Conservation (phyloP, 176 grass and related monocot species). For the Aegilops speltoides region DNA sequence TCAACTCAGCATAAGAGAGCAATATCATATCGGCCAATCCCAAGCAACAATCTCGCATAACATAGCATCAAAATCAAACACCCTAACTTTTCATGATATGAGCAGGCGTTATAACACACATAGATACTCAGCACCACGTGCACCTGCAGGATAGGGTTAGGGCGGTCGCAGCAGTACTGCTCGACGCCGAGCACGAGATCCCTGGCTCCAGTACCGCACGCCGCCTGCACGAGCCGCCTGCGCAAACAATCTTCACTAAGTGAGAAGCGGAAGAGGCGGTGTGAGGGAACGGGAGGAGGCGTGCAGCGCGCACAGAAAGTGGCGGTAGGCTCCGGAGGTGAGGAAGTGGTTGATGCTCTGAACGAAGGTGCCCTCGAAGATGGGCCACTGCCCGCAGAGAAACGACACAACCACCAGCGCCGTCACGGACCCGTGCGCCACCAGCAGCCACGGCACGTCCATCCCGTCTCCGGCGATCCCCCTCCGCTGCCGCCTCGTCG, state of each 20-base stretch:
- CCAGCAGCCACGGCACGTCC: conserved; percentile 83
- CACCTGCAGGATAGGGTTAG: conserved; percentile 92
- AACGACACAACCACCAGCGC: conserved; percentile 85
- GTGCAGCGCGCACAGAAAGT: conserved; percentile 65
- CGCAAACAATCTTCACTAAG: conserved; percentile 6
- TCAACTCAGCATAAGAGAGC: neutral
- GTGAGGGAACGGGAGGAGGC: neutral
- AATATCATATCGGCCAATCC: neutral
- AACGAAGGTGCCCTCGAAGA: conserved; percentile 96
- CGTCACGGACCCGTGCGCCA: conserved; percentile 79
- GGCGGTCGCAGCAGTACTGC: conserved; percentile 87
- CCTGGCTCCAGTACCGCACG: conserved; percentile 71
- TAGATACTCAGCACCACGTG: neutral
- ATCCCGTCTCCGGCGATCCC: conserved; percentile 15
- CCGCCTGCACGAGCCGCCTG: conserved; percentile 71
- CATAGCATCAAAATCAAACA: neutral
- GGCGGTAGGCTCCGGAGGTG: conserved; percentile 85
- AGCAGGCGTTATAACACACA: neutral
- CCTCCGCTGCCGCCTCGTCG: conserved; percentile 1
- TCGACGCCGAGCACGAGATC: conserved; percentile 83
- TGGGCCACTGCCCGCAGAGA: conserved; percentile 97
- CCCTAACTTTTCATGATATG: neutral
- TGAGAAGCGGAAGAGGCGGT: neutral
- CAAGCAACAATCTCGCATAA: neutral
- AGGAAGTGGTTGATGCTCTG: conserved; percentile 86